Base-by-base conservation (phyloP, 1,284 basidiomycete species). In the Naganishia cerealis region DNA sequence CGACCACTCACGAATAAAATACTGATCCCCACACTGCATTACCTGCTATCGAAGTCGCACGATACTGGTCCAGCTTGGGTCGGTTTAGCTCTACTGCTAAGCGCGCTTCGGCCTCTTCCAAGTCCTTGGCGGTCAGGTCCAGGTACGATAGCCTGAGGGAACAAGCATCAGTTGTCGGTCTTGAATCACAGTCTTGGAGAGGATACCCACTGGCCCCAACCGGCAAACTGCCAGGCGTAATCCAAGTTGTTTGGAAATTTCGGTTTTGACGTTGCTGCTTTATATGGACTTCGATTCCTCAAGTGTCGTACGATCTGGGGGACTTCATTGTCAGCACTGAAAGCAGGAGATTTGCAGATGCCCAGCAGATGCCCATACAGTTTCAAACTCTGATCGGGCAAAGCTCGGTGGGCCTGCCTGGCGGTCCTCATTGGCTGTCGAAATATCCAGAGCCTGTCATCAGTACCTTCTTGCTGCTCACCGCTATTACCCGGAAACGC, bases 141-240 rank as follows among this genome's bases (percentile, higher is more conserved):
- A 68, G 43, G 24, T 68, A 68, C 2, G 53, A 36, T 54, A 68
- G 33, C 12, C 67, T 68, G 38, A 24, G 26, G 29, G 13, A 48
- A 10, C 4, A 16, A 40, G n/a, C 33, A 8, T 63, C 16, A 48
- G 54, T 42, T 3, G 9, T 24, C n/a, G 6, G 1, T 26, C 4
- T 38, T 38, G 16, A 13, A 21, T 18, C 21, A 4, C 24, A n/a
- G 3, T 21, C 29, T 13, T 13, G 10, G 24, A n/a, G 13, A 56
- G n/a, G 29, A n/a, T 29, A 52, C 67, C 16, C n/a, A 68, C 67
- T 62, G 57, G 38, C 67, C 67, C 67, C 67, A 68, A 6, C 67
- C 67, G 4, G 67, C 67, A 36, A 68, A 68, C 24, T 68, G 67
- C 67, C 67, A 68, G 18, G 61, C 67, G 40, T 68, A 68, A 12